Conservation (phyloP, 208 protist species). For the Wallacemonas sp. region DNA sequence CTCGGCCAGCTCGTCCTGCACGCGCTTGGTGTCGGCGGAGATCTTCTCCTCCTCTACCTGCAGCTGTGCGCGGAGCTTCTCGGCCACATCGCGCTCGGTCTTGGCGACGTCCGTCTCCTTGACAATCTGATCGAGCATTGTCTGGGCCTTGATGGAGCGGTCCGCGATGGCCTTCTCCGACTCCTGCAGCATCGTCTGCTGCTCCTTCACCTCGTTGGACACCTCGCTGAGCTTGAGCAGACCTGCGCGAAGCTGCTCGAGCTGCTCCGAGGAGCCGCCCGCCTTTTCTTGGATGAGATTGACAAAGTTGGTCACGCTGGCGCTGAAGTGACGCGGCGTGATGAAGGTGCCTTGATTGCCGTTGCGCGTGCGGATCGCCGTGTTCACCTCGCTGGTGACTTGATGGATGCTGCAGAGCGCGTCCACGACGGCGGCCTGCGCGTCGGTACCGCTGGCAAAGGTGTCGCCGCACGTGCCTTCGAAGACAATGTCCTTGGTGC, state of each 20-base stretch:
- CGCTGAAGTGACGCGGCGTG: constrained; percentile 98
- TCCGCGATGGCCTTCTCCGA: constrained; percentile 82
- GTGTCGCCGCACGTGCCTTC: constrained; percentile 48
- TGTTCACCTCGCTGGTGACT: constrained; percentile 85
- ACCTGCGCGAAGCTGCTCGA: constrained; percentile 96
- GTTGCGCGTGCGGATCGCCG: constrained; percentile 59
- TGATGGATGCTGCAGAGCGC: constrained; percentile 94
- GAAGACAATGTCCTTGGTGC: constrained; percentile 91
- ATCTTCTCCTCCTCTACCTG: constrained; percentile 86
- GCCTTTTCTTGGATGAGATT: constrained; percentile 95
- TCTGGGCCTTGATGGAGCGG: constrained; percentile 71
- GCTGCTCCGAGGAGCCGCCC: constrained; percentile 92
- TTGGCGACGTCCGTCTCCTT: constrained; percentile 85
- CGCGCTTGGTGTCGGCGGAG: constrained; percentile 53
- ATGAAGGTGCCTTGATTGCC: constrained; percentile 93
- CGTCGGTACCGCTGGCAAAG: constrained; percentile 51
- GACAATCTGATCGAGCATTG: constrained; percentile 89
- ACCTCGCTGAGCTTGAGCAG: constrained; percentile 94
- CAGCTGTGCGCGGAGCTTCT: constrained; percentile 77
- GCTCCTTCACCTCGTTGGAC: constrained; percentile 85
- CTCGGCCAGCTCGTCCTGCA: constrained; percentile 81
- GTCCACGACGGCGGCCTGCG: constrained; percentile 77
- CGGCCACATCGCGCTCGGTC: constrained; percentile 73
- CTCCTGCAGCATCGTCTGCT: constrained; percentile 81
- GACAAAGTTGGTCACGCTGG: constrained; percentile 96